Evolutionary conservation across 768 basidiomycete species (phyloP), one percentile per base, ranked within the genome.

Genomic region (Suillus luteus): DNA sequence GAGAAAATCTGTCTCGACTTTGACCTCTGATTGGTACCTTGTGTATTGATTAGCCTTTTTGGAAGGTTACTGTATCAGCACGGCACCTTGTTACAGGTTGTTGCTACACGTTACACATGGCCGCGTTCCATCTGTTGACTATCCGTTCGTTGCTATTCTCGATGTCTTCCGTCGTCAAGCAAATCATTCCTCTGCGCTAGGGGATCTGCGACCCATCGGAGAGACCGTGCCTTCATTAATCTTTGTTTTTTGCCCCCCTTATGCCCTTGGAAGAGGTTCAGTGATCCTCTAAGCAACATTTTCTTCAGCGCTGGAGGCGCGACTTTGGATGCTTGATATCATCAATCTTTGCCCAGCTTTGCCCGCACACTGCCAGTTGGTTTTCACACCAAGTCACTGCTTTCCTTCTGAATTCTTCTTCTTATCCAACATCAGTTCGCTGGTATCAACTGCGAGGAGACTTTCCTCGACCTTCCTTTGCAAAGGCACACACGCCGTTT

Each of bases 401-500:
- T 31, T 46, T 17, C 33, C 60, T 52, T 65, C 33, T 58, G 64
- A n/a, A 48, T 59, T 54, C 27, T 33, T 38, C 15, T 44, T 49
- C 38, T 43, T 24, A 4, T 27, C 49, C 19, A 54, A 44, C 27
- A 22, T 14, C 17, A 37, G 37, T 19, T 59, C 17, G n/a, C 41
- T 54, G 60, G 43, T 57, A 65, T 67, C 60, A 38, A 62, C 31
- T 64, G 44, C 55, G 35, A 38, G 15, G 38, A 61, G 35, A 46
- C 37, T 54, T 62, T 9, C 49, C 55, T 27, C 24, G 1, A 48
- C 33, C 54, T 57, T 27, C 31, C 57, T 63, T 67, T 57, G 38
- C 60, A 46, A 59, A 68, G 64, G 67, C 62, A 64, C 66, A 38
- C 61, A 48, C 11, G 46, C 66, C 27, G 52, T 41, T 59, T 66